A percentile compares a stretch with the other conserved stretches of the same genome.
phyloP scores from a whole-genome alignment of 768 basidiomycete species.

The Rhodotorula sphaerocarpa region DNA sequence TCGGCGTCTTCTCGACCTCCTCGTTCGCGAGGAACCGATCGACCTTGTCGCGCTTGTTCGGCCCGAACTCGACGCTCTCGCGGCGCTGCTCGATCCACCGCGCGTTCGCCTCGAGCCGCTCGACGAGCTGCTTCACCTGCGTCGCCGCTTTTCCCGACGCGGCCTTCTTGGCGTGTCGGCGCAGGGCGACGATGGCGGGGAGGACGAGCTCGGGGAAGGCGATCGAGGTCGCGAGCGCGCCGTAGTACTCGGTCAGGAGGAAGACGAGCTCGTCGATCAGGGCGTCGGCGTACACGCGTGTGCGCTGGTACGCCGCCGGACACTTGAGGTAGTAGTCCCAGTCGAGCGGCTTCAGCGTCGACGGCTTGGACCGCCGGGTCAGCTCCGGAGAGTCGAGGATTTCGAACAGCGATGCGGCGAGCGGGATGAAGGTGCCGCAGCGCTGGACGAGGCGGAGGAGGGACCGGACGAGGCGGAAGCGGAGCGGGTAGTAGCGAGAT shows the following conservation, averaged over 20 bases:
- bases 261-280: constrained; percentile 72
- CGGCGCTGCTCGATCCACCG: constrained; percentile 68
- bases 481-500: constrained; percentile 85
- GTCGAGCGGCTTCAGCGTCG: constrained; percentile 80
- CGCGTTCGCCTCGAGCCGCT: constrained; percentile 75
- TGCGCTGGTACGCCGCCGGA: constrained; percentile 79
- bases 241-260: constrained; percentile 73
- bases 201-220: constrained; percentile 89
- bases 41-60: constrained; percentile 62
- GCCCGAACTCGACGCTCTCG: constrained; percentile 63
- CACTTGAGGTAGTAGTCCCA: constrained; percentile 77
- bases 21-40: constrained; percentile 53
- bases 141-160: constrained; percentile 45
- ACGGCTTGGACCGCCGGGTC: constrained; percentile 65
- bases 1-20: constrained; percentile 59
- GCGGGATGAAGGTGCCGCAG: constrained; percentile 75
- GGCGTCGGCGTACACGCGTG: constrained; percentile 73
- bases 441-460: constrained; percentile 75
- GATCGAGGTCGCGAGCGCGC: constrained; percentile 67
- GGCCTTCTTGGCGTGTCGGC: constrained; percentile 61
- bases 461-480: constrained; percentile 82
- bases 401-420: constrained; percentile 77
- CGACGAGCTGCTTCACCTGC: constrained; percentile 64
- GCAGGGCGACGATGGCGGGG: constrained; percentile 64
- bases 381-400: constrained; percentile 68